Evolutionary conservation across 208 protist genomes (phyloP).

Genomic region (Endotrypanum monterogeii): DNA sequence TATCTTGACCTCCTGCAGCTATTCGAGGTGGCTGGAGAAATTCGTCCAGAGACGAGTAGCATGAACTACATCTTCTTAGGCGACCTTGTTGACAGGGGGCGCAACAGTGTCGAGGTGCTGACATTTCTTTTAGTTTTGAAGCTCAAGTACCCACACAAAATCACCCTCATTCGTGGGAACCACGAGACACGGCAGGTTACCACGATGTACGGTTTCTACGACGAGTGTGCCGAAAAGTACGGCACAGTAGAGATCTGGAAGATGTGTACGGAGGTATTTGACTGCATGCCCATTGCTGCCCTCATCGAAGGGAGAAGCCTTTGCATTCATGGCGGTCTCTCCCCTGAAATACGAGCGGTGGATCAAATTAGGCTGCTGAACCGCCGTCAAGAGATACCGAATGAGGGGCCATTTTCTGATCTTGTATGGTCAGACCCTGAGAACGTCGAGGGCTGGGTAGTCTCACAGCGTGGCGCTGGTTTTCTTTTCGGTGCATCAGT

Average conservation of each 20-base stretch:
- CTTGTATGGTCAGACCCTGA: conserved; percentile 93
- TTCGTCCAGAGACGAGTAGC: conserved; percentile 51
- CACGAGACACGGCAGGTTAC: conserved; percentile 90
- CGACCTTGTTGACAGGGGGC: conserved; percentile 96
- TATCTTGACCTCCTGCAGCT: conserved; percentile 97
- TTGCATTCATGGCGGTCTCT: conserved; percentile 98
- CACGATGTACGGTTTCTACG: conserved; percentile 92
- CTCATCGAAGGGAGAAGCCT: conserved; percentile 96
- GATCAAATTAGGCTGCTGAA: conserved; percentile 89
- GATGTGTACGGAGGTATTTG: conserved; percentile 99
- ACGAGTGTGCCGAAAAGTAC: conserved; percentile 89
- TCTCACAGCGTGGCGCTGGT: conserved; percentile 85
- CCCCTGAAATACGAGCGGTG: conserved; percentile 92
- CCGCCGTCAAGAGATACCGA: conserved; percentile 85
- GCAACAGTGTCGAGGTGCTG: conserved; percentile 95
- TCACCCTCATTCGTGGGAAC: conserved; percentile 92
- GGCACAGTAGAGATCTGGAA: conserved; percentile 96
- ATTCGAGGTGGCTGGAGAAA: conserved; percentile 93
- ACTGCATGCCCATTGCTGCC: conserved; percentile 98
- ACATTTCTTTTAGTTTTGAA: conserved; percentile 94
- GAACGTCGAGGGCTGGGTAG: conserved; percentile 73
- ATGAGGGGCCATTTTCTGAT: conserved; percentile 85
- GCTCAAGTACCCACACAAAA: conserved; percentile 80
- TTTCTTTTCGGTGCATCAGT: conserved; percentile 84
- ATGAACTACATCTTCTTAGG: conserved; percentile 94